phyloP scores from a whole-genome alignment of 2,329 filamentous ascomycete genomes.

The Aspergillus tanneri region DNA sequence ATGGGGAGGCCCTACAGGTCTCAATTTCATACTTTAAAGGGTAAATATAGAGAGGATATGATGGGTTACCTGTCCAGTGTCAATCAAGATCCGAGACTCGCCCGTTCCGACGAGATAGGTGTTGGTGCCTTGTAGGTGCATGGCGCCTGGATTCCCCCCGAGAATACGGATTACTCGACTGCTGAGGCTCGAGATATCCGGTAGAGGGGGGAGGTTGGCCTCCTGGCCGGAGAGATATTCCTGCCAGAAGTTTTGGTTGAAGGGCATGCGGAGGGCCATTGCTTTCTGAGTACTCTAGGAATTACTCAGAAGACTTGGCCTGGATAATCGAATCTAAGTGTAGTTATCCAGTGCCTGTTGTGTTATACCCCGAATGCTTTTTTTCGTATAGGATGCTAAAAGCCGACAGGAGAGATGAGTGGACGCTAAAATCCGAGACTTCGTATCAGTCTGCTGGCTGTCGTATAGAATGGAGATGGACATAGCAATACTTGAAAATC shows the following conservation, averaged over 20 bases:
- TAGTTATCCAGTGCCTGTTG: too few species aligned
- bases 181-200: constrained; percentile 40
- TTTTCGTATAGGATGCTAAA: too few species aligned
- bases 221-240: constrained; percentile 15
- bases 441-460: too few species aligned
- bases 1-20: too few species aligned
- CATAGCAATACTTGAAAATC: too few species aligned
- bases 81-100: constrained; percentile 35
- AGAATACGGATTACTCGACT: constrained; percentile 43
- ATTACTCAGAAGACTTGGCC: too few species aligned
- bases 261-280: constrained; percentile 13
- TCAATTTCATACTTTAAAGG: constrained; percentile 27
- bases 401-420: too few species aligned
- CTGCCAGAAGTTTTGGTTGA: constrained; percentile 11
- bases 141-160: constrained; percentile 46
- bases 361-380: too few species aligned
- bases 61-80: constrained; percentile 42
- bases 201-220: constrained; percentile 33
- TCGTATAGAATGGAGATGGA: too few species aligned
- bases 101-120: constrained; percentile 42
- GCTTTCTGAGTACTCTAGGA: too few species aligned
- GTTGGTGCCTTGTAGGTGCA: constrained; percentile 41
- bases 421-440: too few species aligned
- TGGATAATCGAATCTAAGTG: too few species aligned
- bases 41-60: constrained; percentile 26